A percentile compares a stretch with the other conserved stretches of the same genome.
phyloP scores from a whole-genome alignment of 169 alveolate species.

The Babesia bigemina region DNA sequence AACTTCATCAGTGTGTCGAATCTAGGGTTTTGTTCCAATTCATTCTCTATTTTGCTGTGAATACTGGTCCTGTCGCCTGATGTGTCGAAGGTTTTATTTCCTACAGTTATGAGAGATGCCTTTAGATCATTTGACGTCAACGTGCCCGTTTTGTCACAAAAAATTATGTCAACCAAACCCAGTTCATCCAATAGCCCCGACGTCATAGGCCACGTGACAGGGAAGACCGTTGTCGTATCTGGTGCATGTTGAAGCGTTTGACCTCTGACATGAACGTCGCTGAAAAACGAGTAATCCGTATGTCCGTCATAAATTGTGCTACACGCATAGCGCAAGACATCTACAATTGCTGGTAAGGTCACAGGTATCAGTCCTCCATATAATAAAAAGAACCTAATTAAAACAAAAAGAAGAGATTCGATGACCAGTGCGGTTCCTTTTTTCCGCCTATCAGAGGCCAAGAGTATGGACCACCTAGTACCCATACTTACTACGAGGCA shows the following conservation, averaged over 20 bases:
- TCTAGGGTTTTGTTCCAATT: constrained; percentile 1
- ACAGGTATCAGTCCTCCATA: constrained; percentile 62
- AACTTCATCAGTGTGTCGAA: constrained; percentile 29
- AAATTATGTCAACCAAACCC: constrained; percentile 67
- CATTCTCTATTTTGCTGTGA: constrained; percentile 18
- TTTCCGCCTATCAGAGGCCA: constrained; percentile 20
- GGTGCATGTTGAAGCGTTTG: not conserved
- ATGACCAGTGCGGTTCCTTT: constrained; percentile 33
- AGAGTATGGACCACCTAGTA: constrained; percentile 40
- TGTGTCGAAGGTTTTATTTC: constrained; percentile 22
- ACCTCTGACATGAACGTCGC: not conserved
- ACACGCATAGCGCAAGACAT: constrained; percentile 41
- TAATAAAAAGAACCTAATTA: constrained; percentile 31
- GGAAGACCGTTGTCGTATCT: not conserved
- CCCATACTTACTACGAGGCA: constrained; percentile 54
- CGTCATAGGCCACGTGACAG: constrained; percentile 55
- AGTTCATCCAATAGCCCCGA: constrained; percentile 61
- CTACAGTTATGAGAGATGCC: constrained; percentile 29
- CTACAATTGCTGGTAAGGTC: constrained; percentile 67
- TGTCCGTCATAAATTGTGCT: constrained; percentile 43
- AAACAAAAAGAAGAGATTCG: constrained; percentile 50
- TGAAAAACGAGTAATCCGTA: constrained; percentile 20
- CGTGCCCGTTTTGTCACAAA: constrained; percentile 67
- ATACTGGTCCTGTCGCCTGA: constrained; percentile 7
- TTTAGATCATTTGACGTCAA: constrained; percentile 44